Evolutionary conservation across 192 early-diverging fungal genomes (phyloP).

Genomic region (Backusella psychrophila): DNA sequence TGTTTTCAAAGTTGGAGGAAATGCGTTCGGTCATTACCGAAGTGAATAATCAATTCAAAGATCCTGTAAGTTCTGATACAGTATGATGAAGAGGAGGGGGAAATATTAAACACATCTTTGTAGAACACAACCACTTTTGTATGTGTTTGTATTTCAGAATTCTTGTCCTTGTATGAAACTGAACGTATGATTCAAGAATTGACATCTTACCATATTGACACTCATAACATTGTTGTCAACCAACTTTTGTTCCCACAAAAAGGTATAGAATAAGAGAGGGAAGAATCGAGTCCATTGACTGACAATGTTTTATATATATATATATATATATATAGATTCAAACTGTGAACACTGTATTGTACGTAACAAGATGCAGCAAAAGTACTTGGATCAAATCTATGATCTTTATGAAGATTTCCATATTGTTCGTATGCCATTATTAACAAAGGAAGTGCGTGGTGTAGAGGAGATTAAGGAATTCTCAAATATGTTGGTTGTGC

Average conservation of each 20-base stretch:
- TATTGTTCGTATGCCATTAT: conserved; percentile 87
- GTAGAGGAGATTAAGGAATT: conserved; percentile 91
- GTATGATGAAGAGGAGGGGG: background rate
- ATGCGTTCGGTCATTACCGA: conserved; percentile 97
- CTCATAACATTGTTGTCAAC: conserved; percentile 99
- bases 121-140: conserved; percentile 98
- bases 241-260: conserved; percentile 94
- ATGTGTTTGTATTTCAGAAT: conserved; percentile 99
- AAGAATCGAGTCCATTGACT: background rate
- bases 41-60: conserved; percentile 99
- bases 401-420: conserved; percentile 99
- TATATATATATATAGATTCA: conserved; percentile 43
- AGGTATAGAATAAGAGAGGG: conserved; percentile 42
- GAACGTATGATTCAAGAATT: conserved; percentile 99
- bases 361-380: conserved; percentile 97
- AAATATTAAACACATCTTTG: background rate
- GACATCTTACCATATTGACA: conserved; percentile 95
- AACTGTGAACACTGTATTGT: conserved; percentile 90
- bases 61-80: conserved; percentile 64
- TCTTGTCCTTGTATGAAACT: conserved; percentile 99
- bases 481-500: conserved; percentile 87
- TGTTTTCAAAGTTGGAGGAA: conserved; percentile 92
- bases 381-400: conserved; percentile 97
- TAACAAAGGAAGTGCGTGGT: conserved; percentile 96
- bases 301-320: conserved; percentile 33